A percentile compares a stretch with the other conserved stretches of the same genome.
phyloP scores from a whole-genome alignment of 768 basidiomycete genomes.

The Naganishia antarctica region DNA sequence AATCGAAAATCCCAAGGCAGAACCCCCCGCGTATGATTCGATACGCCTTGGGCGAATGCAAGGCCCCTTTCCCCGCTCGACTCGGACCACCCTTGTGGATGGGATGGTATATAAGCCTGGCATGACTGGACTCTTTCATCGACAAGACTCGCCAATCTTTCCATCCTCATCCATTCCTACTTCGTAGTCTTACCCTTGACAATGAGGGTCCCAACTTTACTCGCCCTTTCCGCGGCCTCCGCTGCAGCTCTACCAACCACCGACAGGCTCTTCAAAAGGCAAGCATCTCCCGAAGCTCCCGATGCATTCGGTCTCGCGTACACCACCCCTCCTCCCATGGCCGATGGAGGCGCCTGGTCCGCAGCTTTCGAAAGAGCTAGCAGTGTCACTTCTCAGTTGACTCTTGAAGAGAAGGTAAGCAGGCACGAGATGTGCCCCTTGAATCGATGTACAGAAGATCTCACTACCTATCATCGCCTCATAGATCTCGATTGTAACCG shows the following conservation, averaged over 20 bases:
- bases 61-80: too few relatives aligned
- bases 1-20: too few relatives aligned
- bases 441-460: too few relatives aligned
- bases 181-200: too few relatives aligned
- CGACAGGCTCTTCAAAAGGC: slow-evolving; percentile 13
- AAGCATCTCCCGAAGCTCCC: slow-evolving; percentile 8
- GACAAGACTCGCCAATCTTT: too few relatives aligned
- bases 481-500: slow-evolving; percentile 20
- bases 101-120: too few relatives aligned
- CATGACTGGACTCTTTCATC: too few relatives aligned
- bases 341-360: slow-evolving; percentile 38
- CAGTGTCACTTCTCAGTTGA: slow-evolving; percentile 35
- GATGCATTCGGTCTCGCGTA: slow-evolving; percentile 20
- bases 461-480: background rate
- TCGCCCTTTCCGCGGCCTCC: slow-evolving; percentile 16
- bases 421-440: too few relatives aligned
- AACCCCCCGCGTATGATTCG: too few relatives aligned
- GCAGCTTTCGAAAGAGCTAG: slow-evolving; percentile 26
- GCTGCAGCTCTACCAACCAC: background rate
- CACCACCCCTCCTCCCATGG: slow-evolving; percentile 20
- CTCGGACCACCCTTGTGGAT: too few relatives aligned
- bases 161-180: too few relatives aligned
- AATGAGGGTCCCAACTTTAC: slow-evolving; percentile 10
- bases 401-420: slow-evolving; percentile 45
- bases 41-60: too few relatives aligned